Conservation (phyloP, 2,329 filamentous ascomycete genomes). For the Monilinia aucupariae region DNA sequence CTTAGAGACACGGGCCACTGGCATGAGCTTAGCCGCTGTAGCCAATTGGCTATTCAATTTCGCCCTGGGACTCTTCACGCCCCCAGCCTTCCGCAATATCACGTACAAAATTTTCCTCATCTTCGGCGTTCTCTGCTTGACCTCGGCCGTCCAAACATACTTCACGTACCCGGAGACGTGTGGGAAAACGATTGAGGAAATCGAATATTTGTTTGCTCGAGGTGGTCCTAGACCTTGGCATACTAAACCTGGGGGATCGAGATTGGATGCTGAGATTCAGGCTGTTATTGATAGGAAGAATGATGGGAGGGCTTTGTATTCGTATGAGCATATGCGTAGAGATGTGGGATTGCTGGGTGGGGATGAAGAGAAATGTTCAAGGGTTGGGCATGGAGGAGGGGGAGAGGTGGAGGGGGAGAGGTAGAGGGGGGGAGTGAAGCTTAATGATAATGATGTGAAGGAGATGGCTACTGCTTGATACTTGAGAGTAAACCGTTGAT, state of each 20-base stretch:
- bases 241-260: constrained; percentile 20
- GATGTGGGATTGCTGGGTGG: too few species aligned
- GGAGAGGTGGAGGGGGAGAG: too few species aligned
- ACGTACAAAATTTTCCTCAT: constrained; percentile 48
- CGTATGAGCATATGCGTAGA: too few species aligned
- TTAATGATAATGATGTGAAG: too few species aligned
- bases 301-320: background rate
- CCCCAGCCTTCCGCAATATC: constrained; percentile 53
- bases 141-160: constrained; percentile 32
- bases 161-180: constrained; percentile 35
- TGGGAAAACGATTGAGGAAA: constrained; percentile 34
- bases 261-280: constrained; percentile 20
- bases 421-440: too few species aligned
- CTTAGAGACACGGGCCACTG: constrained; percentile 53
- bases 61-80: constrained; percentile 53
- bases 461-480: too few species aligned
- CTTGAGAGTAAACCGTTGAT: too few species aligned
- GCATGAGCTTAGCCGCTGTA: constrained; percentile 53
- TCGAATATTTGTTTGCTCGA: constrained; percentile 33
- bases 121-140: constrained; percentile 44
- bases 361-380: too few species aligned
- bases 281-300: constrained; percentile 15
- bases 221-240: constrained; percentile 26
- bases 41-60: constrained; percentile 57
- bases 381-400: too few species aligned